These are phyloP conservation scores for Populus hybrid DNA, from an alignment of 441 rosid genomes.

Conservation along the genomic window DNA sequence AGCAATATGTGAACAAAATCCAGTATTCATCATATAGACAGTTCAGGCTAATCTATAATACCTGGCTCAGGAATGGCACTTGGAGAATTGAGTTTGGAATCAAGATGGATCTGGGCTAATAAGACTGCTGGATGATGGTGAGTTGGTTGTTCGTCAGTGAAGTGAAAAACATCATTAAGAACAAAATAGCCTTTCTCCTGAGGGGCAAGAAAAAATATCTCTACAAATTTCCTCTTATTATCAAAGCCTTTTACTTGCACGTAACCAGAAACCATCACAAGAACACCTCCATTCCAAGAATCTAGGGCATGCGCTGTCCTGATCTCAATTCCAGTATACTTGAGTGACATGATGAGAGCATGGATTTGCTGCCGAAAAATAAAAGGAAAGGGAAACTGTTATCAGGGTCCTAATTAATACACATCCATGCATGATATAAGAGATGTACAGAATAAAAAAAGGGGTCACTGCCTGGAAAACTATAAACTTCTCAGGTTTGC, in stretches of 20 bases:
- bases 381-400: not conserved
- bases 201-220: slow-evolving; percentile 94
- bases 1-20: not conserved
- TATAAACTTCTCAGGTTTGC: not conserved
- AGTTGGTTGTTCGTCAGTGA: slow-evolving; percentile 56
- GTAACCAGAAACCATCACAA: slow-evolving; percentile 82
- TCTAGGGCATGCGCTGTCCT: slow-evolving; percentile 70
- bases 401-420: not conserved
- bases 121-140: slow-evolving; percentile 49
- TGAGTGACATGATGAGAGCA: slow-evolving; percentile 59
- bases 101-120: slow-evolving; percentile 39
- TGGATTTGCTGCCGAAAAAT: slow-evolving; percentile 68
- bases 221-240: slow-evolving; percentile 70
- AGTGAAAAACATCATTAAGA: slow-evolving; percentile 82
- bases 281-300: slow-evolving; percentile 85
- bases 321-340: slow-evolving; percentile 61
- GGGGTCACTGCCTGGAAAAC: not conserved
- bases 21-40: not conserved
- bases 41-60: slow-evolving; percentile 14
- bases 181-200: slow-evolving; percentile 88
- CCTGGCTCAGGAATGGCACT: slow-evolving; percentile 45
- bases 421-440: not conserved
- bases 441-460: not conserved
- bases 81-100: slow-evolving; percentile 34
- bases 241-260: slow-evolving; percentile 52